A percentile compares a stretch with the other conserved stretches of the same genome.
phyloP scores from a whole-genome alignment of 495 filamentous ascomycete species.

The Xylaria bambusicola region DNA sequence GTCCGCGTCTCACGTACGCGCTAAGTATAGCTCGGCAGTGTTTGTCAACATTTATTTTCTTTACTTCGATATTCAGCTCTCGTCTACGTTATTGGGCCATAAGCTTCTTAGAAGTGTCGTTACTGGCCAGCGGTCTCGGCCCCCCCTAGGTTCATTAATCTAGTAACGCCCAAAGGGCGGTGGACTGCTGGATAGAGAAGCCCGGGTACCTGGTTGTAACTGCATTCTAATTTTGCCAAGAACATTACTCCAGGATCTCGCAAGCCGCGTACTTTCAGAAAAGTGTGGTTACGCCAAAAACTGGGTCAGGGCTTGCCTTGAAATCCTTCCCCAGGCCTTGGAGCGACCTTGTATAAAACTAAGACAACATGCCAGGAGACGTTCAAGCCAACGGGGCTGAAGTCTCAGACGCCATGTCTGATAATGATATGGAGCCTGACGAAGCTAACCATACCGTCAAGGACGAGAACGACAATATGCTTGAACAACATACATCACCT shows the following conservation, averaged over 20 bases:
- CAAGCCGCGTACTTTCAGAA: conserved; percentile 30
- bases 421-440: conserved; percentile 46
- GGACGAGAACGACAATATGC: conserved; percentile 62
- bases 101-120: conserved; percentile 25
- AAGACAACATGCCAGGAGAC: conserved; percentile 51
- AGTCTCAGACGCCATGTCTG: conserved; percentile 57
- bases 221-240: conserved; percentile 23
- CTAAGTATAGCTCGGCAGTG: conserved; percentile 30
- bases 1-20: conserved; percentile 33
- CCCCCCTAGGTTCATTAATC: conserved; percentile 16
- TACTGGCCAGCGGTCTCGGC: conserved; percentile 31
- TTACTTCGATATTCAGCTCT: conserved; percentile 29
- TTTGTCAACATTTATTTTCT: conserved; percentile 10
- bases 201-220: conserved; percentile 11
- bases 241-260: conserved; percentile 28
- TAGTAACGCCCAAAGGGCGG: conserved; percentile 25
- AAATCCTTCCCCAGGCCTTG: conserved; percentile 14
- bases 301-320: conserved; percentile 39
- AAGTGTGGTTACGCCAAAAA: conserved; percentile 40
- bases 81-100: conserved; percentile 29
- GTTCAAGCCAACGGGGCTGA: conserved; percentile 46
- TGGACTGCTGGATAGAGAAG: conserved; percentile 23
- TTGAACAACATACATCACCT: conserved; percentile 50
- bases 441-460: conserved; percentile 35
- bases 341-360: conserved; percentile 43